These are phyloP conservation scores for Aeschynomene evenia DNA, from an alignment of 306 rosid genomes.

Conservation along the genomic window DNA sequence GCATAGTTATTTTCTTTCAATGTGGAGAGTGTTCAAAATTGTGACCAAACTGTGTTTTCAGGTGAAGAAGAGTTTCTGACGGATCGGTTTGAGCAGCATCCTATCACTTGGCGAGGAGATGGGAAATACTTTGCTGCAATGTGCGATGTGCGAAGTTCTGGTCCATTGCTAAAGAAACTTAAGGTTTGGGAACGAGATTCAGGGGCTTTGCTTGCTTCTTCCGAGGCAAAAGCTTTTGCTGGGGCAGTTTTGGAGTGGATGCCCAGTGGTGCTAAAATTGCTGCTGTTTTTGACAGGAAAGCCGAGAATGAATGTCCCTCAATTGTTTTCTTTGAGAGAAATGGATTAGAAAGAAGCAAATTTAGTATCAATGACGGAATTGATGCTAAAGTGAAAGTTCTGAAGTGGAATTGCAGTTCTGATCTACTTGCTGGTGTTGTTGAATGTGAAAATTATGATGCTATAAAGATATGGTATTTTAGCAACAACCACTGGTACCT, in stretches of 20 bases:
- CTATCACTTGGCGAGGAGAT: conserved; percentile 92
- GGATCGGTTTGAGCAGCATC: conserved; percentile 30
- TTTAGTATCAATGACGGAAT: conserved; percentile 62
- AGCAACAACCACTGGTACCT: conserved; percentile 93
- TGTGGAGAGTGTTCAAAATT: conserved; percentile 6
- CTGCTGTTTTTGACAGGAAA: conserved; percentile 67
- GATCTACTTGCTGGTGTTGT: conserved; percentile 92
- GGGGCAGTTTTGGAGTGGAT: conserved; percentile 85
- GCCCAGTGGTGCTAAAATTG: conserved; percentile 97
- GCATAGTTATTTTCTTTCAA: neutral
- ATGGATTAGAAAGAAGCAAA: conserved; percentile 80
- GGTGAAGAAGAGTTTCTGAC: conserved; percentile 47
- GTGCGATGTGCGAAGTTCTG: conserved; percentile 38
- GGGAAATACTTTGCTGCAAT: conserved; percentile 82
- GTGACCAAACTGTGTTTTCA: conserved; percentile 41
- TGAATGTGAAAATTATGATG: conserved; percentile 64
- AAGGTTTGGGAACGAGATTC: conserved; percentile 92
- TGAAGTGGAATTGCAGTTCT: conserved; percentile 97
- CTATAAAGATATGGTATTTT: conserved; percentile 76
- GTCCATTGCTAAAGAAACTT: conserved; percentile 49
- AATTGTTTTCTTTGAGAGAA: conserved; percentile 86
- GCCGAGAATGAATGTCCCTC: conserved; percentile 62
- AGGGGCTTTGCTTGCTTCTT: conserved; percentile 67
- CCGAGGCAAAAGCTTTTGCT: conserved; percentile 63
- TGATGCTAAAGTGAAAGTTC: conserved; percentile 50